A percentile compares a stretch with the other conserved stretches of the same genome.
phyloP scores from a whole-genome alignment of 2,329 filamentous ascomycete species.

The Trichophyton equinum region DNA sequence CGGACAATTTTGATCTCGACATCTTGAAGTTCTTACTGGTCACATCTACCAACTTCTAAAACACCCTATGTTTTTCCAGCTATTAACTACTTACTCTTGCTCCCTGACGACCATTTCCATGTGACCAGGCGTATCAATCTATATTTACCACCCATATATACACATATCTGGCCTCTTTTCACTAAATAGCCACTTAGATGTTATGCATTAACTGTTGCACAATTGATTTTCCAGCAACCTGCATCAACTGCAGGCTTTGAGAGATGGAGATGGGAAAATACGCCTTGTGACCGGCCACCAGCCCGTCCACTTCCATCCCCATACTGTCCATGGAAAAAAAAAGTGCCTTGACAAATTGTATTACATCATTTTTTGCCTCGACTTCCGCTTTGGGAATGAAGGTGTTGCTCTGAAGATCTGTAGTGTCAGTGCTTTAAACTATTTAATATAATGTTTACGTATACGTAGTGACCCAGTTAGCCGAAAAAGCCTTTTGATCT shows the following conservation, averaged over 20 bases:
- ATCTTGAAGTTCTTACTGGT: neutral
- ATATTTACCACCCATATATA: neutral
- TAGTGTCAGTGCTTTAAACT: neutral
- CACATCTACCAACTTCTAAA: neutral
- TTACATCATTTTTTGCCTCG: neutral
- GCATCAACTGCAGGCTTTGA: neutral
- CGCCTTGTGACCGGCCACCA: neutral
- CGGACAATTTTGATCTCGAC: neutral
- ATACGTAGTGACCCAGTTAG: neutral
- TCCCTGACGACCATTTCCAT: neutral
- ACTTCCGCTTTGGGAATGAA: neutral
- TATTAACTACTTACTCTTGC: neutral
- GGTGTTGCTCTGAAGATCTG: neutral
- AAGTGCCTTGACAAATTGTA: neutral
- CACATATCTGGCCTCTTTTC: neutral
- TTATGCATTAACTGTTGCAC: slow-evolving; percentile 3
- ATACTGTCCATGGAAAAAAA: neutral
- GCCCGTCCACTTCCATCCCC: neutral
- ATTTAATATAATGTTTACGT: neutral
- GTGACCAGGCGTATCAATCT: neutral
- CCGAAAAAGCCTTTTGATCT: neutral
- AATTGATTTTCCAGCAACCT: neutral
- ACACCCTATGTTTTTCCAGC: neutral
- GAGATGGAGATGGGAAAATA: neutral
- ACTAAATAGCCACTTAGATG: neutral